A percentile compares a stretch with the other conserved stretches of the same genome.
phyloP scores from a whole-genome alignment of 1,139 yeast genomes.

The Suhomyces chickasaworum region DNA sequence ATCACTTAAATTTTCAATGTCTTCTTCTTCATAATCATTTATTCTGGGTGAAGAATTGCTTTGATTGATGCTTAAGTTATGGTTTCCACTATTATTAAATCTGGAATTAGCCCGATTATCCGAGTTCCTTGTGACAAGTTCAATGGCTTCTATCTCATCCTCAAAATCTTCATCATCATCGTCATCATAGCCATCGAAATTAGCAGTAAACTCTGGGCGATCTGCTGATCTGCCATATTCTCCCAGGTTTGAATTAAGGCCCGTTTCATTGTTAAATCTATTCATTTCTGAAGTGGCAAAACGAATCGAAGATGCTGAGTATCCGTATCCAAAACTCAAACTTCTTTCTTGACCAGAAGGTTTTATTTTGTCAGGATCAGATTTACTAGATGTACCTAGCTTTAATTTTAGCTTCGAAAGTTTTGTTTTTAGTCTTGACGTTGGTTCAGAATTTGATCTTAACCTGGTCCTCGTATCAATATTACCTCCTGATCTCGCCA shows the following conservation, averaged over 20 bases:
- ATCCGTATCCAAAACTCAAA: constrained; percentile 5
- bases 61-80: neutral
- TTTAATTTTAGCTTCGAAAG: constrained; percentile 24
- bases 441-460: constrained; percentile 22
- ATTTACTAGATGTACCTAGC: constrained; percentile 11
- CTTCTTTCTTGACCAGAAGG: constrained; percentile 1
- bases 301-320: constrained; percentile 6
- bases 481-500: constrained; percentile 2
- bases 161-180: constrained; percentile 18
- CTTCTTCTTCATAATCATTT: constrained; percentile 33
- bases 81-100: neutral
- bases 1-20: constrained; percentile 35
- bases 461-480: constrained; percentile 14
- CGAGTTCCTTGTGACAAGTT: constrained; percentile 13
- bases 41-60: neutral
- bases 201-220: neutral
- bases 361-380: neutral
- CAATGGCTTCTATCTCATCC: constrained; percentile 15
- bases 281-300: constrained; percentile 10
- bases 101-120: neutral
- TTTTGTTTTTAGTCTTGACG: constrained; percentile 22
- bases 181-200: constrained; percentile 8
- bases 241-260: neutral
- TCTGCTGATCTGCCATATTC: neutral
- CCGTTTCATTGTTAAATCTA: constrained; percentile 11